A percentile compares a stretch with the other conserved stretches of the same genome.
Conservation (phyloP, 441 rosid species). For the Capsella rubella region DNA sequence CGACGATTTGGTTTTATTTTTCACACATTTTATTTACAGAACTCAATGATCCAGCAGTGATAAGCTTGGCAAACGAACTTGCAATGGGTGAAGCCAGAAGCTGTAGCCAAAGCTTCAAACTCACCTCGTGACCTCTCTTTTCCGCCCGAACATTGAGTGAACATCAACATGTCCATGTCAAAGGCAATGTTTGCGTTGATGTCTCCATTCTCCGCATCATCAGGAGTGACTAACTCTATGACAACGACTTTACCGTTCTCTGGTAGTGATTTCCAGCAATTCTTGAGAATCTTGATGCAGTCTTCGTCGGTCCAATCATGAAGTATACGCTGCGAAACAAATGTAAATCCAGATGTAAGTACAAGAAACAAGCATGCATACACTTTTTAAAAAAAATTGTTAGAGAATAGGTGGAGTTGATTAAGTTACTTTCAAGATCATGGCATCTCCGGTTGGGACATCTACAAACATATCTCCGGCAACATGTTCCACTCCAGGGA, state of each 20-base stretch:
- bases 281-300: conserved; percentile 43
- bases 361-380: neutral
- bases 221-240: conserved; percentile 43
- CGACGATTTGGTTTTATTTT: neutral
- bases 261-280: conserved; percentile 44
- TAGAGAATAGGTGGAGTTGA: neutral
- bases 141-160: conserved; percentile 41
- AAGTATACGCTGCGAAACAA: conserved; percentile 42
- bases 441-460: conserved; percentile 44
- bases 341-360: neutral
- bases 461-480: conserved; percentile 45
- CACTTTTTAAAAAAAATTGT: neutral
- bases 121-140: conserved; percentile 43
- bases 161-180: conserved; percentile 47
- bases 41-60: conserved; percentile 50
- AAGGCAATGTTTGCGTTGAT: conserved; percentile 43
- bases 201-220: conserved; percentile 33
- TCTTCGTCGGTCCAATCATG: conserved; percentile 51
- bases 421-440: conserved; percentile 33
- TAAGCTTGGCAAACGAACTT: conserved; percentile 42
- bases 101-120: conserved; percentile 42
- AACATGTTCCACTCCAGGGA: conserved; percentile 35
- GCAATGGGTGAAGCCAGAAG: conserved; percentile 44
- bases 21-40: conserved; percentile 30
- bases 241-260: conserved; percentile 49